A percentile compares a stretch with the other conserved stretches of the same genome.
Conservation (phyloP, 805 yeast species). For the Wickerhamomyces queroliae region DNA sequence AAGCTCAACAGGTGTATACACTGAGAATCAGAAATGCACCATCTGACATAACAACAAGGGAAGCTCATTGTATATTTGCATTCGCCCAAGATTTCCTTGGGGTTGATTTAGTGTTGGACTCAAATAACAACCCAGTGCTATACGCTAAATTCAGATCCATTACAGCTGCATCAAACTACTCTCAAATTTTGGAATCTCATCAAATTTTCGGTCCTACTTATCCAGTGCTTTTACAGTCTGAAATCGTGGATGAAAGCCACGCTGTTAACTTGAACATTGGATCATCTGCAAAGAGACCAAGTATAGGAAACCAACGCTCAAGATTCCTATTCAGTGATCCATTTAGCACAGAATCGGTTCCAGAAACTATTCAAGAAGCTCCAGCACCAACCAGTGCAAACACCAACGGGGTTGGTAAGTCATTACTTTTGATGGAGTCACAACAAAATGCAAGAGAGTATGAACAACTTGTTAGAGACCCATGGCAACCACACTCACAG, state of each 20-base stretch:
- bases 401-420: constrained; percentile 33
- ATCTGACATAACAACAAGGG: constrained; percentile 56
- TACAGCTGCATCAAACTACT: constrained; percentile 36
- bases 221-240: constrained; percentile 34
- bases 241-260: constrained; percentile 28
- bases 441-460: constrained; percentile 31
- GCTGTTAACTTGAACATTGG: constrained; percentile 13
- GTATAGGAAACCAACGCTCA: constrained; percentile 55
- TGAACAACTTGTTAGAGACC: constrained; percentile 38
- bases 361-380: constrained; percentile 13
- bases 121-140: constrained; percentile 29
- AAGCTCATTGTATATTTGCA: constrained; percentile 61
- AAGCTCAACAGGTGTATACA: constrained; percentile 13
- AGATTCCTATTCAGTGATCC: constrained; percentile 69
- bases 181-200: constrained; percentile 34
- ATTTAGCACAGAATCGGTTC: constrained; percentile 28
- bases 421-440: constrained; percentile 34
- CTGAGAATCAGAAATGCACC: constrained; percentile 55
- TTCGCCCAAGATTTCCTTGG: constrained; percentile 57
- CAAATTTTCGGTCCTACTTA: constrained; percentile 45
- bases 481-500: constrained; percentile 25
- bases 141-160: constrained; percentile 40
- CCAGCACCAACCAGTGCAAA: constrained; percentile 13
- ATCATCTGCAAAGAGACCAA: constrained; percentile 41
- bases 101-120: constrained; percentile 38